Percentiles rank a stretch among this genome's conserved stretches.
phyloP scores from a whole-genome alignment of 2,329 filamentous ascomycete genomes.

The Fonsecaea multimorphosa region DNA sequence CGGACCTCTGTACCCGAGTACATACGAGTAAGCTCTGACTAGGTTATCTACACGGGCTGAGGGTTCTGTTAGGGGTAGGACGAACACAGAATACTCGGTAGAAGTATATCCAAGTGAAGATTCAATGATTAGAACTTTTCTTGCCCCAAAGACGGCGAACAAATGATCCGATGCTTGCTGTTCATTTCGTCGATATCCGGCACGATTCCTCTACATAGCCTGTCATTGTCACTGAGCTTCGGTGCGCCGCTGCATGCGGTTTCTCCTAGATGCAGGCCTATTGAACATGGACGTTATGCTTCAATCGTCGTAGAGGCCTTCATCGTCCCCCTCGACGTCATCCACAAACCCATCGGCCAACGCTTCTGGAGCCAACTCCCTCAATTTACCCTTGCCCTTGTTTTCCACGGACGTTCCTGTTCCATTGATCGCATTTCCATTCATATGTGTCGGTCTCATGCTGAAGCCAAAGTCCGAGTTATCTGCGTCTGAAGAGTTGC shows the following conservation, averaged over 20 bases:
- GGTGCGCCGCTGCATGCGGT: neutral
- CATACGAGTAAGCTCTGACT: too few relatives aligned
- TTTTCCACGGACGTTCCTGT: slow-evolving; percentile 38
- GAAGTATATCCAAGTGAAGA: neutral
- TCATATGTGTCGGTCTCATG: slow-evolving; percentile 41
- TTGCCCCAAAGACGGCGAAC: neutral
- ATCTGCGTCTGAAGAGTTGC: slow-evolving; percentile 42
- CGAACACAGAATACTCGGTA: neutral
- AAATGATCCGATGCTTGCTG: neutral
- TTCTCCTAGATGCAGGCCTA: neutral
- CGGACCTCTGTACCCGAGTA: too few relatives aligned
- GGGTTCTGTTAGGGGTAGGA: neutral
- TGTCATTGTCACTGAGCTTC: neutral
- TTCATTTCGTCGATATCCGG: neutral
- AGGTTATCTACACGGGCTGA: too few relatives aligned
- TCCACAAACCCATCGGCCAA: slow-evolving; percentile 42
- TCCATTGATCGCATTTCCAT: slow-evolving; percentile 42
- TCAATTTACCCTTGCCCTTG: slow-evolving; percentile 49
- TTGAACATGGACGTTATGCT: neutral
- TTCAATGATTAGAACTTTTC: neutral
- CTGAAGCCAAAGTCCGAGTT: slow-evolving; percentile 43
- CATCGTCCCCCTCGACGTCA: slow-evolving; percentile 34
- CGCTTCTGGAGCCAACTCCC: slow-evolving; percentile 33
- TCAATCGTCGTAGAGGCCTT: slow-evolving; percentile 34
- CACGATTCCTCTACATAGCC: neutral